Percentiles rank a stretch among this genome's conserved stretches.
Evolutionary conservation across 2,329 filamentous ascomycete species (phyloP).

Genomic region (Epichloe gansuensis): DNA sequence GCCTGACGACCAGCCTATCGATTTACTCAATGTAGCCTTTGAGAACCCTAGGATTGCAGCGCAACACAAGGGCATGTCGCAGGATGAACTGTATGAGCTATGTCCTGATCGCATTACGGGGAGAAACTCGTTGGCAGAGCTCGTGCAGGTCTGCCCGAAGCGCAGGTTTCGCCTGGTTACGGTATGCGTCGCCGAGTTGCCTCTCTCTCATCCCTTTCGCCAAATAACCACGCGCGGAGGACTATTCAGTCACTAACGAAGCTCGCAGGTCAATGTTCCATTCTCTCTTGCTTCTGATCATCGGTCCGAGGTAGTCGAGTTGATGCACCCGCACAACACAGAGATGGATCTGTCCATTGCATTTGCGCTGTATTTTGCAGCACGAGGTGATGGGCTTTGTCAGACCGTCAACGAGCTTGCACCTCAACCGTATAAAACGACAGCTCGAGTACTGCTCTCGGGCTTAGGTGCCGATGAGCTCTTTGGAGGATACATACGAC

Average conservation of each 20-base stretch:
- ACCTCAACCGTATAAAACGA: constrained; percentile 43
- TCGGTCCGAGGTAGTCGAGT: constrained; percentile 53
- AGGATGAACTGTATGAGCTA: constrained; percentile 51
- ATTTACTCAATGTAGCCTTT: constrained; percentile 92
- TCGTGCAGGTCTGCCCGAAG: constrained; percentile 53
- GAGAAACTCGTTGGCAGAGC: constrained; percentile 64
- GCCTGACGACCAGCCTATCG: constrained; percentile 56
- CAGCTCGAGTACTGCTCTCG: constrained; percentile 75
- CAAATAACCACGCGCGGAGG: too few species aligned
- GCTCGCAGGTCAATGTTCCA: constrained; percentile 58
- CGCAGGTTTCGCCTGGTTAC: constrained; percentile 75
- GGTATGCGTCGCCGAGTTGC: constrained; percentile 25
- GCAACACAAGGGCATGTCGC: constrained; percentile 28
- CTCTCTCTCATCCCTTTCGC: not conserved
- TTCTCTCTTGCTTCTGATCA: constrained; percentile 63
- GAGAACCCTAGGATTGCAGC: constrained; percentile 73
- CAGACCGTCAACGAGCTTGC: constrained; percentile 17
- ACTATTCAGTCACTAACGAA: not conserved
- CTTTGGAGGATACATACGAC: constrained; percentile 85
- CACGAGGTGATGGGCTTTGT: constrained; percentile 53
- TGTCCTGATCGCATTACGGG: constrained; percentile 89
- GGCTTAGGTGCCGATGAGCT: constrained; percentile 93
- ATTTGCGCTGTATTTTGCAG: constrained; percentile 87
- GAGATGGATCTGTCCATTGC: constrained; percentile 98
- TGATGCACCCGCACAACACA: constrained; percentile 90